Base-by-base conservation (phyloP, 148 eudicot genomes). In the Dysphania ambrosioides region DNA sequence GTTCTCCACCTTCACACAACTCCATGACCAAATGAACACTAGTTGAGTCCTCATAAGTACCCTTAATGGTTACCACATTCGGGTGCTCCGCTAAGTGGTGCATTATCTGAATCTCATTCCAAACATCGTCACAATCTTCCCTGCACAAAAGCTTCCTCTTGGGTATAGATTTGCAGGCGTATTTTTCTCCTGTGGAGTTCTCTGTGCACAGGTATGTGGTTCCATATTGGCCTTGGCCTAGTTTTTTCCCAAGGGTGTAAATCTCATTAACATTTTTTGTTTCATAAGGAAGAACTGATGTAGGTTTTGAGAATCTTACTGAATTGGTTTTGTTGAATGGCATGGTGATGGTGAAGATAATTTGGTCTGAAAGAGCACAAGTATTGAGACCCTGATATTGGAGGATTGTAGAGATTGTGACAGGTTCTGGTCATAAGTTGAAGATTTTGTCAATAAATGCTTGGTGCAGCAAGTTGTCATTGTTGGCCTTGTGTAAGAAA, bases 161-260 rank as follows among this genome's bases (percentile, higher is more conserved):
- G 18, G 91, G 84, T 73, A 89, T 89, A 0, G 93, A 76, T 38
- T 89, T 89, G 75, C 93, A 89, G 55, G 93, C 93, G 44, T 77
- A 89, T 16, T 79, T 79, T 3, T 62, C 49, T 24, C 86, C 89
- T 21, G 89, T 77, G 44, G 88, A 76, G 41, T 82, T 89, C 29
- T 89, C 93, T 15, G 78, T 76, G 79, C 89, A 86, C 3, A 84
- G 74, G 56, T 82, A 83, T 35, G 93, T 89, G 0, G 90, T 87
- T 13, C 93, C 93, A 57, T 82, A 89, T 26, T 89, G 93, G 24
- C 93, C 93, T 35, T 89, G 90, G 2, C 93, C 93, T 38, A 89
- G 79, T 27, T 82, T 84, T 32, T 71, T 71, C 51, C 91, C 91
- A 19, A 89, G 55, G 23, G 67, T 77, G 85, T 87, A 87, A 16